phyloP scores from a whole-genome alignment of 306 rosid genomes.

The Cicer yamashitae region DNA sequence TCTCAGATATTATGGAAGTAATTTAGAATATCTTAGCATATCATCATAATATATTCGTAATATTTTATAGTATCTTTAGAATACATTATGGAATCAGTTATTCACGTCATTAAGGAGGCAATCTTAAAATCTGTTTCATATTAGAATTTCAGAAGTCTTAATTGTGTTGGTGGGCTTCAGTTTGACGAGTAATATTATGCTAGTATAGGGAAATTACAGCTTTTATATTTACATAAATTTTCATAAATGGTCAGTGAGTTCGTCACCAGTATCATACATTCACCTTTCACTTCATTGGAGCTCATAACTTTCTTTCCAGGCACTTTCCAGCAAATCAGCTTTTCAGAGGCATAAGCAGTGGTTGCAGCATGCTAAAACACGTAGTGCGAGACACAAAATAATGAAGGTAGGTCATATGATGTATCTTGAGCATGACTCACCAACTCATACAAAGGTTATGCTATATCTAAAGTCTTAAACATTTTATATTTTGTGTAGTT shows the following conservation, averaged over 20 bases:
- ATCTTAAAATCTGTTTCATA: conserved; percentile 5
- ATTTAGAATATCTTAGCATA: conserved; percentile 14
- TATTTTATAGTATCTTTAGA: conserved; percentile 19
- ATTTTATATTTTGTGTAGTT: conserved; percentile 64
- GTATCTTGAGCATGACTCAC: conserved; percentile 37
- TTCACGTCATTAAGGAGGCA: conserved; percentile 12
- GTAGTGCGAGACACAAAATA: conserved; percentile 98
- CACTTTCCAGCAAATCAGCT: conserved; percentile 96
- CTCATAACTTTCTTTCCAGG: conserved; percentile 59
- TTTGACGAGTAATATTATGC: conserved; percentile 7
- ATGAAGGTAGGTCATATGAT: conserved; percentile 72
- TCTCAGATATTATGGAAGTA: conserved; percentile 23
- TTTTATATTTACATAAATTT: conserved; percentile 7
- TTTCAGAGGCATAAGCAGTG: conserved; percentile 97
- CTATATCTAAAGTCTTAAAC: conserved; percentile 28
- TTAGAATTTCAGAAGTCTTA: not conserved
- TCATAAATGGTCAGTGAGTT: not conserved
- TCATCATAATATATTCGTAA: conserved; percentile 16
- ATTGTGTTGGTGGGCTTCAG: conserved; percentile 2
- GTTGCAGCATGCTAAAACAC: conserved; percentile 98
- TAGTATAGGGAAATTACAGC: conserved; percentile 29
- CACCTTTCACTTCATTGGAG: conserved; percentile 43
- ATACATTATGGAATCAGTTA: conserved; percentile 7
- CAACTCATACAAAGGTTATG: conserved; percentile 11
- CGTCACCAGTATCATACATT: conserved; percentile 6